These are phyloP conservation scores for Trifolium dubium DNA, from an alignment of 306 rosid genomes.

Conservation along the genomic window DNA sequence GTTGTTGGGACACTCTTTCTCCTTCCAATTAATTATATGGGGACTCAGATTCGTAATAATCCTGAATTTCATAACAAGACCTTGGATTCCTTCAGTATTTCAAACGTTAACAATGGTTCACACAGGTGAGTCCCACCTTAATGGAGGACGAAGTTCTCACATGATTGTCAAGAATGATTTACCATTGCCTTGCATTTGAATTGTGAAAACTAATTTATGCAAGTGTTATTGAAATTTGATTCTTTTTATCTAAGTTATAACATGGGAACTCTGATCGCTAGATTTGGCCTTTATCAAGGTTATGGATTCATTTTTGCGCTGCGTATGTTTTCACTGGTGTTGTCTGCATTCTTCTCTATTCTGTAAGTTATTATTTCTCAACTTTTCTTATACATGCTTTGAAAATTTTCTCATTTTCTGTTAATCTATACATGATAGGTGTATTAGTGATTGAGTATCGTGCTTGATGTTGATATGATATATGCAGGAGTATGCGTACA, in stretches of 20 bases:
- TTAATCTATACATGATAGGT: background rate
- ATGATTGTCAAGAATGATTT: background rate
- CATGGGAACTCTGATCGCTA: slow-evolving; percentile 54
- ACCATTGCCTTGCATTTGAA: background rate
- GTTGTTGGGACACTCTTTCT: slow-evolving; percentile 68
- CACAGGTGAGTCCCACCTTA: slow-evolving; percentile 54
- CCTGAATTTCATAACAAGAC: slow-evolving; percentile 60
- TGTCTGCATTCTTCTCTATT: slow-evolving; percentile 84
- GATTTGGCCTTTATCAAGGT: slow-evolving; percentile 68
- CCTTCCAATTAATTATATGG: slow-evolving; percentile 76
- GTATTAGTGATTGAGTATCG: slow-evolving; percentile 25
- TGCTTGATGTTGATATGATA: slow-evolving; percentile 38
- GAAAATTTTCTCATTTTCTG: slow-evolving; percentile 32
- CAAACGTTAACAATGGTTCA: slow-evolving; percentile 75
- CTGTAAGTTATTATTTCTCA: slow-evolving; percentile 57
- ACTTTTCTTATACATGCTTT: slow-evolving; percentile 19
- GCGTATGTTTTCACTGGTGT: slow-evolving; percentile 70
- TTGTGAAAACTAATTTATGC: background rate
- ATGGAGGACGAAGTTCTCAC: background rate
- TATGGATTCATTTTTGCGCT: slow-evolving; percentile 83
- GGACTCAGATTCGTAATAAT: slow-evolving; percentile 57
- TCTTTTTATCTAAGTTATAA: slow-evolving; percentile 32
- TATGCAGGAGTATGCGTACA: slow-evolving; percentile 66
- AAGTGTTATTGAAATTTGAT: slow-evolving; percentile 26
- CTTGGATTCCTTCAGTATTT: slow-evolving; percentile 85